Evolutionary conservation across 331 rosid species (phyloP), one percentile per base, ranked within the genome.

Genomic region (Pyrus hybrid): DNA sequence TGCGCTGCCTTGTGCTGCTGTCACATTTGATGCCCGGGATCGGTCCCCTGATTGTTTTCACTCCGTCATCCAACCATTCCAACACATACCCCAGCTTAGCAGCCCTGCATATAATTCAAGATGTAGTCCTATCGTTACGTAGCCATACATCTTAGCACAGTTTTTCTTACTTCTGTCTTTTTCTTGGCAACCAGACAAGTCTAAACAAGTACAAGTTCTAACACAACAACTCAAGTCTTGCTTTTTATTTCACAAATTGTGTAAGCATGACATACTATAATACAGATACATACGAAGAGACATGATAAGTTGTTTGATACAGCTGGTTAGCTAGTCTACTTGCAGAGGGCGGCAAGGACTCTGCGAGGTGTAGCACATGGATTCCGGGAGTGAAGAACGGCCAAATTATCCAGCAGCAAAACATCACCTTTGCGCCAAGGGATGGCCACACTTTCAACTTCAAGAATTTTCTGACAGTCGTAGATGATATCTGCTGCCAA

Each of bases 391-490:
- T 90, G 92, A 69, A 88, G 96, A 5, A 90, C 90, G 3, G 90
- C 93, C 91, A 77, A 85, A 67, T 92, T 92, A 82, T 92, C 93
- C 28, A 90, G 57, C 64, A 90, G 77, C 43, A 90, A 70, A 81
- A 92, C 77, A 63, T 90, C 96, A 33, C 90, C 93, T 76, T 87
- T 87, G 54, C 78, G 86, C 96, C 96, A 92, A 33, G 96, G 96
- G 81, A 92, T 74, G 67, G 93, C 91, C 63, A 88, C 84, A 69
- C 86, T 82, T 80, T 90, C 96, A 83, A 87, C 89, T 68, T 90
- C 96, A 26, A 86, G 85, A 72, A 93, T 86, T 16, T 71, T 79
- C 28, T 86, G 83, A 79, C 94, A 90, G 74, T 85, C 93, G 56
- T 88, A 75, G 73, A 93, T 79, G 37, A 85, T 65, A 56, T 90